A percentile compares a stretch with the other conserved stretches of the same genome.
These are phyloP conservation scores for Auriscalpium vulgare DNA, from an alignment of 768 basidiomycete genomes.

Conservation along the genomic window DNA sequence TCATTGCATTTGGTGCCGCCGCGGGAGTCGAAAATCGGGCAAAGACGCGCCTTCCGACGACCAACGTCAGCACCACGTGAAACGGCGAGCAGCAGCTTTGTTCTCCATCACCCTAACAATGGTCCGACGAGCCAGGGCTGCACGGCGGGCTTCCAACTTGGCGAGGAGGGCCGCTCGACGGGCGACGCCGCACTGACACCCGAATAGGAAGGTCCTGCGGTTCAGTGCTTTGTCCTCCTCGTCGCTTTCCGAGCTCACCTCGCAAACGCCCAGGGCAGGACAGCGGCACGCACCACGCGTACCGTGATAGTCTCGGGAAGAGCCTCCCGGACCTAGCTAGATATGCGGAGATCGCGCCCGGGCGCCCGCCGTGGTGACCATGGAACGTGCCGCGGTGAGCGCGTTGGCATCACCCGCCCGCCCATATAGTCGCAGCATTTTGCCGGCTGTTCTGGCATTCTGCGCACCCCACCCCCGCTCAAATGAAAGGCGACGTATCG, in stretches of 20 bases:
- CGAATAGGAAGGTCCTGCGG: slow-evolving; percentile 1
- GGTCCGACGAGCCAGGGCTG: neutral
- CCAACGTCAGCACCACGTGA: neutral
- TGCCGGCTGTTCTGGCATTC: neutral
- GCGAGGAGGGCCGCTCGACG: neutral
- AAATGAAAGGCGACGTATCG: neutral
- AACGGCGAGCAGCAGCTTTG: neutral
- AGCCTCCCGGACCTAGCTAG: neutral
- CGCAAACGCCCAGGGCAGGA: neutral
- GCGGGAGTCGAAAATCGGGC: neutral
- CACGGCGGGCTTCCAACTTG: neutral
- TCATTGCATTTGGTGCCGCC: neutral
- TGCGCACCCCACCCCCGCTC: neutral
- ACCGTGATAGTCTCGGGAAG: neutral
- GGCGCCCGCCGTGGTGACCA: neutral
- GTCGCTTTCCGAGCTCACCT: slow-evolving; percentile 3
- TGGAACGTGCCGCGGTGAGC: neutral
- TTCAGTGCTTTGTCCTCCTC: slow-evolving; percentile 15
- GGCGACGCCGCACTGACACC: neutral
- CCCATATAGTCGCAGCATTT: neutral
- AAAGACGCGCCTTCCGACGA: neutral
- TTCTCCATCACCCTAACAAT: neutral
- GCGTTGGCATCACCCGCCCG: neutral
- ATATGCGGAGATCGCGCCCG: neutral
- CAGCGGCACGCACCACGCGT: neutral